A percentile compares a stretch with the other conserved stretches of the same genome.
These are phyloP conservation scores for Aspergillus awamori DNA, from an alignment of 2,329 filamentous ascomycete genomes.

Conservation along the genomic window DNA sequence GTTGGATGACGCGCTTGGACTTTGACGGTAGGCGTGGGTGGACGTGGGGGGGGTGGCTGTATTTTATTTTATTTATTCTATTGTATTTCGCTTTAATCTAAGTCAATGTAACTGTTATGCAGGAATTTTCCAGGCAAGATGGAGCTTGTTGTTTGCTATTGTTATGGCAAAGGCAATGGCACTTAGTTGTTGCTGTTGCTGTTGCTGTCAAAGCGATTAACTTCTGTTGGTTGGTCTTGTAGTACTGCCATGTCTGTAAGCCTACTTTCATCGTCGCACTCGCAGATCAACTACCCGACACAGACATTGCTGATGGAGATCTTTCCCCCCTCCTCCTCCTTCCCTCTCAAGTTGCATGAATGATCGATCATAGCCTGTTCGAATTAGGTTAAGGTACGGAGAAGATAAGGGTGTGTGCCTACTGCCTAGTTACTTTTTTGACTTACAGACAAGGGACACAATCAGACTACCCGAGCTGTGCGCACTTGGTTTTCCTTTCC, in stretches of 20 bases:
- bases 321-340: constrained; percentile 7
- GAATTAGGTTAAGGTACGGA: constrained; percentile 23
- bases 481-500: too few species aligned
- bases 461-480: too few species aligned
- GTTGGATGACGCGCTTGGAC: too few species aligned
- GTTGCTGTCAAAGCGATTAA: not conserved
- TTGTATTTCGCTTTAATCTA: constrained; percentile 21
- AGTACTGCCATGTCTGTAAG: not conserved
- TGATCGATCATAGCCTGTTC: constrained; percentile 22
- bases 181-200: not conserved
- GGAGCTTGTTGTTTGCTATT: not conserved
- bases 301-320: constrained; percentile 19
- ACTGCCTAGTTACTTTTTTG: not conserved
- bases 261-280: constrained; percentile 4
- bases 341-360: constrained; percentile 6
- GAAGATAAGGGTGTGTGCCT: not conserved
- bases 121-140: not conserved
- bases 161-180: not conserved
- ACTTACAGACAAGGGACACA: too few species aligned
- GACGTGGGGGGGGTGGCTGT: not conserved
- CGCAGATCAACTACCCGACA: constrained; percentile 22
- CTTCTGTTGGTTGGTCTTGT: not conserved
- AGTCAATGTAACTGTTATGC: too few species aligned
- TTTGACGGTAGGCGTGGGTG: too few species aligned
- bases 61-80: not conserved